These are phyloP conservation scores for Trametes sanguinea DNA, from an alignment of 768 basidiomycete species.

Conservation along the genomic window DNA sequence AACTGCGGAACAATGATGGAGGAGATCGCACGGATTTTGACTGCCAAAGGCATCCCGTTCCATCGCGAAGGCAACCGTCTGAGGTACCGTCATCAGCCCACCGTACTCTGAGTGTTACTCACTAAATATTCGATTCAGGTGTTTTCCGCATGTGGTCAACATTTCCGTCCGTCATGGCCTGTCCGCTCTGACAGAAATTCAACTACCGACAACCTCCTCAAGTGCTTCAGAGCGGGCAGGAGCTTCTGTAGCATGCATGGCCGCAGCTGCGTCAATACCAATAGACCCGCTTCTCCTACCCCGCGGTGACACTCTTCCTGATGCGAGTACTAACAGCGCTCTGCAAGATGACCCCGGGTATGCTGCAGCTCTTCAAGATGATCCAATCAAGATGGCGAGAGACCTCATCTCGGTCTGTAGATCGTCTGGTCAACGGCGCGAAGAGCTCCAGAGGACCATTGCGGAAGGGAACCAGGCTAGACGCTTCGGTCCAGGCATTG, in stretches of 20 bases:
- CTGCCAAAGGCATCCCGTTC: conserved; percentile 24
- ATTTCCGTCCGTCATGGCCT: background rate
- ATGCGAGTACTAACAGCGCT: background rate
- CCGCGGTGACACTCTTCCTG: too few relatives aligned
- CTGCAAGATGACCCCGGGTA: background rate
- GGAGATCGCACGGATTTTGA: conserved; percentile 20
- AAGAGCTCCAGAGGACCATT: conserved; percentile 31
- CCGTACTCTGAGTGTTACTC: background rate
- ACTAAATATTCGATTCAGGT: background rate
- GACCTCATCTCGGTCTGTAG: conserved; percentile 35
- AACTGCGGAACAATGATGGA: conserved; percentile 39
- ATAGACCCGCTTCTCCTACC: too few relatives aligned
- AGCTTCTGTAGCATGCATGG: background rate
- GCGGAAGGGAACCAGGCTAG: conserved; percentile 29
- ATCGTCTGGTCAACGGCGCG: conserved; percentile 31
- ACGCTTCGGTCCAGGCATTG: conserved; percentile 8
- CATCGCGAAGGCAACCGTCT: background rate
- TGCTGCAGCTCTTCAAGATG: conserved; percentile 21
- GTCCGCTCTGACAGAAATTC: background rate
- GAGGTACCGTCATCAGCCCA: background rate
- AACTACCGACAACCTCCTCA: background rate
- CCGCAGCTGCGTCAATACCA: too few relatives aligned
- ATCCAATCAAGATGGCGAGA: conserved; percentile 31
- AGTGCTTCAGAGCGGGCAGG: background rate
- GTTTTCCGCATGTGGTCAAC: conserved; percentile 3